Evolutionary conservation across 2,329 filamentous ascomycete genomes (phyloP), one percentile per base, ranked within the genome.

Genomic region (Aspergillus puulaauensis): DNA sequence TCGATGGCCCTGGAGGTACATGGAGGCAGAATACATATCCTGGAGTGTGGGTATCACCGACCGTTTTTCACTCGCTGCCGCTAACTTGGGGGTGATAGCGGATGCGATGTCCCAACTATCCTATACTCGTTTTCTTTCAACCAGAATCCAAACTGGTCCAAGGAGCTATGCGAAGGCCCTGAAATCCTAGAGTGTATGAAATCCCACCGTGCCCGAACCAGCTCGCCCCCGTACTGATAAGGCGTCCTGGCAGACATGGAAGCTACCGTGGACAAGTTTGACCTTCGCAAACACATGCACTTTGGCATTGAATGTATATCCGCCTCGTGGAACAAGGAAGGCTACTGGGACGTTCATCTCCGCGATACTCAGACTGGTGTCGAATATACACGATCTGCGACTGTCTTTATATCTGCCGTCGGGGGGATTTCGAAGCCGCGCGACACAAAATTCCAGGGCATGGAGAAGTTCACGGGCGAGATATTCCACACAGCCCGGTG

Each of bases 21-120:
- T 72, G 70, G 70, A 56, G 61, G 35, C 60, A 63, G 14, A 73
- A 72, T 57, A 70, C 62, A 2, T 72, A 73, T 44, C 70, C 70
- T 11, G 70, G 69, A 58, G 69, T 67, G 68, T 41, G 33, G n/a
- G 50, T 47, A 21, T 21, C 15, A 40, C 37, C 11, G 37, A 3
- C 21, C 11, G 11, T 40, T 4, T 14, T 12, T 2, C 37, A 40
- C 6, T 33, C 15, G 7, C 11, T n/a, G 3, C 35, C 46, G 27
- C 27, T 37, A 15, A 27, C 14, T 12, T 31, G 8, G 7, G 15
- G 21, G 5, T 12, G 19, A 17, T 15, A 61, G 59, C 14, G 61
- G 59, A 47, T 63, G 61, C 45, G 61, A 63, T 54, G 57, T 63
- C 19, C 61, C 61, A 6, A 59, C 59, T 2, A 56, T 59, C 33